Base-by-base conservation (phyloP, 2,329 filamentous ascomycete species). In the Cladosporium sp. region DNA sequence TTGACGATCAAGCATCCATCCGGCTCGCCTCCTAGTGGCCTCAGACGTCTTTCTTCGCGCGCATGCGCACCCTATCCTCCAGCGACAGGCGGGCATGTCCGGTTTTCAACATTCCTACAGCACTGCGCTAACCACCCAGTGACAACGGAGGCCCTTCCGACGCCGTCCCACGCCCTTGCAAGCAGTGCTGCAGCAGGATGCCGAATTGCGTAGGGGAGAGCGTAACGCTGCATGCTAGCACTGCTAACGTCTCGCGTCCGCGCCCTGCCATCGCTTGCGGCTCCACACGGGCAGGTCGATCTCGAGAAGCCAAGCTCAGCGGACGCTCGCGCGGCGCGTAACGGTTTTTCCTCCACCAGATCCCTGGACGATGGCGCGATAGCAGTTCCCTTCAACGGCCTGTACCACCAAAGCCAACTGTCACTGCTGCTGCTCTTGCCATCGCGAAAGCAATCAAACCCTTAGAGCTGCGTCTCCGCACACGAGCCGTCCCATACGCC, bases 281-380 rank as follows among this genome's bases (percentile, higher is more conserved):
- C 59, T 62, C 59, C 59, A 62, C 44, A 23, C 59, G 59, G 59
- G 44, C 59, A 50, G 44, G 59, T 52, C 59, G 59, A 62, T 62
- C 59, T 46, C 18, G 56, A 35, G 35, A 31, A 59, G 56, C 56
- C 56, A 59, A 59, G 37, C 12, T 26, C 23, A 29, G 35, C 56
- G 21, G 26, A 62, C 44, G 40, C 57, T 53, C n/a, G 66, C 23
- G 66, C 68, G 59, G 44, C 59, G 59, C 21, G 59, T 46, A 62
- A 62, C 59, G 59, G 33, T 21, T 46, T 61, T 49, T 23, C 29
- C 44, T 40, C 56, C 56, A 59, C 56, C 37, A 46, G 23, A 59
- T 46, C 56, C 58, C 31, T 46, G 57, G 31, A 16, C 21, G n/a
- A 52, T 62, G 44, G 59, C 59, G 59, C 59, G 59, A 62, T 53